Evolutionary conservation across 2,329 filamentous ascomycete genomes (phyloP).

Genomic region (Botrytis byssoidea): DNA sequence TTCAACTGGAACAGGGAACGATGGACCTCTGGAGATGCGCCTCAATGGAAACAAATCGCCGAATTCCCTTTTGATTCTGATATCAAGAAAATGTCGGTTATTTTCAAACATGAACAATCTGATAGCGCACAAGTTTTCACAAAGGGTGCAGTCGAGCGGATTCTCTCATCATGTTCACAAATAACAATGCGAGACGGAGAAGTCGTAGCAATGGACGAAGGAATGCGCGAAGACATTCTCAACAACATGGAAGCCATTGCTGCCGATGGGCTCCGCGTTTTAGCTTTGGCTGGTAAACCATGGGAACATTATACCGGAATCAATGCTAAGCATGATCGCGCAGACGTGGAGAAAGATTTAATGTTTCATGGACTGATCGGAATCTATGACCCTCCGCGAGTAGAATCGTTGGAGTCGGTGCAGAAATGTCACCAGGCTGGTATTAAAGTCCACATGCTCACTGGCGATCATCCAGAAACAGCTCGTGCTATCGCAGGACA

Average conservation of each 20-base stretch:
- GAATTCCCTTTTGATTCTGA: conserved; percentile 74
- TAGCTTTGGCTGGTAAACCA: conserved; percentile 57
- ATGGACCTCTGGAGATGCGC: conserved; percentile 49
- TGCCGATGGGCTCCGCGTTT: conserved; percentile 65
- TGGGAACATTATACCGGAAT: conserved; percentile 34
- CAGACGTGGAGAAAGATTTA: conserved; percentile 64
- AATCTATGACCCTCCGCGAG: conserved; percentile 57
- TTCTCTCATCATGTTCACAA: conserved; percentile 60
- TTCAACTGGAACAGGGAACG: conserved; percentile 61
- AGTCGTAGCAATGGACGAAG: conserved; percentile 49
- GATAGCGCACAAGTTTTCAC: conserved; percentile 51
- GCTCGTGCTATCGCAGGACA: conserved; percentile 76
- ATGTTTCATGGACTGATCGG: conserved; percentile 68
- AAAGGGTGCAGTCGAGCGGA: conserved; percentile 68
- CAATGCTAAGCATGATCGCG: conserved; percentile 50
- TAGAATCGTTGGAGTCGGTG: conserved; percentile 56
- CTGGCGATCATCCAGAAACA: conserved; percentile 77
- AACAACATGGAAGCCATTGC: conserved; percentile 68
- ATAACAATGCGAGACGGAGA: conserved; percentile 46
- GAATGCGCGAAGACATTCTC: conserved; percentile 56
- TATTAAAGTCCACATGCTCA: conserved; percentile 76
- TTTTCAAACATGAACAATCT: conserved; percentile 51
- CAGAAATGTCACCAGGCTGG: conserved; percentile 64
- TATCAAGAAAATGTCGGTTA: conserved; percentile 75
- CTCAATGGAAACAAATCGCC: conserved; percentile 57